Evolutionary conservation across 176 grass and related monocot species (phyloP), one percentile per base, ranked within the genome.

Genomic region (Hyparrhenia diplandra): DNA sequence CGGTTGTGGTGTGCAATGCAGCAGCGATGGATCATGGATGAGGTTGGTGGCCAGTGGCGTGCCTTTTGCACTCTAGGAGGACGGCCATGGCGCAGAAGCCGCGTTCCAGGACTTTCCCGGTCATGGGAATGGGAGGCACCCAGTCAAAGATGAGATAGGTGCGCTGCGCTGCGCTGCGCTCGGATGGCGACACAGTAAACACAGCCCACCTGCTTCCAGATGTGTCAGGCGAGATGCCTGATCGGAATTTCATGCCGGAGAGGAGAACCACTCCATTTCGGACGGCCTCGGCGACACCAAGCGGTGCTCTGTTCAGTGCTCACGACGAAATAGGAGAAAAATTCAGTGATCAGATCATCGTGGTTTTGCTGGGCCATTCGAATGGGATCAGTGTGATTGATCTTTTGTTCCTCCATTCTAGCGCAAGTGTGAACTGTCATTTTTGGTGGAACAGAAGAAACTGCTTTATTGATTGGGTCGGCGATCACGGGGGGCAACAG

Each of bases 401-500:
- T 5, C 8, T 65, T 16, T 2, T 21, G 40, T 28, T n/a, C 14
- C 4, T 43, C 14, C 57, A 4, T 42, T 43, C 42, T 4, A 21
- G 6, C 5, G 2, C 40, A 42, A 42, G 12, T 42, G 40, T 16
- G 42, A 46, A 51, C 40, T 24, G 54, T 47, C 31, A 20, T 20
- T 71, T 63, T 51, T 27, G 23, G 24, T 1, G 18, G 31, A 8
- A 5, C 43, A 42, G 52, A 61, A 37, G 41, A 28, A 63, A 4
- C 60, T 18, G 63, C 18, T 57, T 34, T 69, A 72, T 72, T 64
- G 57, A 81, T 85, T 85, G 77, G 42, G 78, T 85, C 65, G 87
- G 52, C 70, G 27, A 80, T 39, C 69, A 80, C 60, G 8, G 61
- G 34, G n/a, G n/a, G n/a, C n/a, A n/a, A n/a, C 74, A 20, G 23